phyloP scores from a whole-genome alignment of 2,329 filamentous ascomycete species.

The Thelonectria rubi region DNA sequence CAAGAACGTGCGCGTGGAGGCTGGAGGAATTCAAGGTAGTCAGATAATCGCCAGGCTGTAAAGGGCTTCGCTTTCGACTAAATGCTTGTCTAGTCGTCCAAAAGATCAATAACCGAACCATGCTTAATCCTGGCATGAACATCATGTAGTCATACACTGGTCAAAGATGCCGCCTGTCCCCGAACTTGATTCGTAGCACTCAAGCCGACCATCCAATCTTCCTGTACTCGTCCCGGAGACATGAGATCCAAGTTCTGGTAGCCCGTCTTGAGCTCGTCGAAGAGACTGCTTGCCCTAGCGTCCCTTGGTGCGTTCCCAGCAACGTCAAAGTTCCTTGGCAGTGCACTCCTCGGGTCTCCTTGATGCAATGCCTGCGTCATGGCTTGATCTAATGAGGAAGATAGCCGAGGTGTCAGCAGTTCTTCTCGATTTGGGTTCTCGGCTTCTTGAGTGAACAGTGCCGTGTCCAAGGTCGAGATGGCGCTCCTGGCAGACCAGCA shows the following conservation, averaged over 20 bases:
- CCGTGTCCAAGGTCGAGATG: neutral
- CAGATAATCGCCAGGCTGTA: neutral
- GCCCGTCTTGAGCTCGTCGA: neutral
- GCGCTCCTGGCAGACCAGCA: neutral
- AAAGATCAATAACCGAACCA: neutral
- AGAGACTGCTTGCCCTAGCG: neutral
- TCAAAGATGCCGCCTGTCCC: neutral
- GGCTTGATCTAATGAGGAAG: neutral
- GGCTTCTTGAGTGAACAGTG: neutral
- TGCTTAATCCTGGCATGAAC: neutral
- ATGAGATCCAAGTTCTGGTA: slow-evolving; percentile 5
- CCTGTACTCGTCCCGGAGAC: neutral
- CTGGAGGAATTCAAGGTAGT: neutral
- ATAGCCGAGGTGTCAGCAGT: neutral
- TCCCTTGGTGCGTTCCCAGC: neutral
- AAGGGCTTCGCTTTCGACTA: neutral
- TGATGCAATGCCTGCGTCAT: neutral
- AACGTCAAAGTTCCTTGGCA: neutral
- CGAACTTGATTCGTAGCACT: neutral
- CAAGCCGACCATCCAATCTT: slow-evolving; percentile 1
- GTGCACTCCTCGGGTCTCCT: neutral
- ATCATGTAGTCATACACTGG: neutral
- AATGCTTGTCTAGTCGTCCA: neutral
- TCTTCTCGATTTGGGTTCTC: neutral
- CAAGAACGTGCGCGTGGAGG: neutral